Evolutionary conservation across 2,329 filamentous ascomycete genomes (phyloP), one percentile per base, ranked within the genome.

Genomic region (Xylaria sp.): DNA sequence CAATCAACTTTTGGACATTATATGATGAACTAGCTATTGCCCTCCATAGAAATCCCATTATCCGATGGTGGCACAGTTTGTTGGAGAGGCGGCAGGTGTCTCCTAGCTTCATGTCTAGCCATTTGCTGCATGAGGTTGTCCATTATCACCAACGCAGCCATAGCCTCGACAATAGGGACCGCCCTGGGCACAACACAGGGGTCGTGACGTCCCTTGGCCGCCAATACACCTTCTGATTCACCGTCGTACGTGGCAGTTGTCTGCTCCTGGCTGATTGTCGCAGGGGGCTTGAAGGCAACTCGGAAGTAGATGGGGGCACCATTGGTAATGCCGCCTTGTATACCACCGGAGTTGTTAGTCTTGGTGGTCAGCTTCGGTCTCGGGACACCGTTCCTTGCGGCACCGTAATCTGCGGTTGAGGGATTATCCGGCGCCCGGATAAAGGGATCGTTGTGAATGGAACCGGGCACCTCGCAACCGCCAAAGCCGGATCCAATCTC

Each of bases 251-350:
- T 90, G 9, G 89, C 88, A 0, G 94, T 98, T 15, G 84, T 84
- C 80, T 98, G 94, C 46, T 91, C 90, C 78, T 94, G 90, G 43
- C 92, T 90, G 74, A 98, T 98, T 2, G 95, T 98, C 31, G 94
- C 94, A 2, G 94, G 89, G 14, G 94, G 91, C 84, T 98, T 98
- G 87, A 99, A 98, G 15, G 87, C 94, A 4, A 97, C 89, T 53
- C 91, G 88, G 86, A 98, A 98, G 84, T 95, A 98, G 80, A 98
- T 92, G 62, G 89, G 90, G 38, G 92, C 92, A 61, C 94, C 95
- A 78, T 98, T 98, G 53, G 91, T 90, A 78, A 98, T 98, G 55
- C 94, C 94, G 45, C 94, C 95, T 80, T 98, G 94, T 70, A 98
- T 92, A 67, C 94, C 95, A 12, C 94, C 94, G 2, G 90, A 94